A percentile compares a stretch with the other conserved stretches of the same genome.
phyloP scores from a whole-genome alignment of 2,329 filamentous ascomycete genomes.

The Hymenoscyphus occultus region DNA sequence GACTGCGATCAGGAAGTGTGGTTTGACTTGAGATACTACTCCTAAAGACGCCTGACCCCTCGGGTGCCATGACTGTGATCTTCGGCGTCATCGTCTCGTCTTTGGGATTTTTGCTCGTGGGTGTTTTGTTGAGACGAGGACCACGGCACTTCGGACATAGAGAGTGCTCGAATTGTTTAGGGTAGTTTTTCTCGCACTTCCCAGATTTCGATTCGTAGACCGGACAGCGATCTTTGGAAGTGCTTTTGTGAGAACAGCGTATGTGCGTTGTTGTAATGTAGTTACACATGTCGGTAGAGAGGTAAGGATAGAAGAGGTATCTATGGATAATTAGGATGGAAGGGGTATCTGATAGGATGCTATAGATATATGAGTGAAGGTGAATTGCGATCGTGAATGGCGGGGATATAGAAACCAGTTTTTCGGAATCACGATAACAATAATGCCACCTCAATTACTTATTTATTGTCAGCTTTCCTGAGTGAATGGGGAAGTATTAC shows the following conservation, averaged over 20 bases:
- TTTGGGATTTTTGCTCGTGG: background rate
- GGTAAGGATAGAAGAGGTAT: background rate
- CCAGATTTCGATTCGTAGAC: background rate
- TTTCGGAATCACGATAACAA: background rate
- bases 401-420: background rate
- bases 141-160: slow-evolving; percentile 4
- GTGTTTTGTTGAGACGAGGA: background rate
- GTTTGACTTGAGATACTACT: background rate
- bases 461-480: no score
- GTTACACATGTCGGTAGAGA: slow-evolving; percentile 2
- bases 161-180: background rate
- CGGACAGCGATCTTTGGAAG: background rate
- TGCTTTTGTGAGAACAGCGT: slow-evolving; percentile 4
- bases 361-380: background rate
- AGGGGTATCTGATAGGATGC: background rate
- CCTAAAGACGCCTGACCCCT: background rate
- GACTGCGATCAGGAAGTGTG: background rate
- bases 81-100: background rate
- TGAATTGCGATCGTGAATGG: background rate
- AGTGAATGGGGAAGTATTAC: no score
- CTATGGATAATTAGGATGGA: background rate
- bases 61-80: background rate
- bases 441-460: background rate
- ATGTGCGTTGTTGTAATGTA: background rate
- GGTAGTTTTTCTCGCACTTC: background rate